These are phyloP conservation scores for Hymenoscyphus repandus DNA, from an alignment of 2,329 filamentous ascomycete genomes.

Conservation along the genomic window DNA sequence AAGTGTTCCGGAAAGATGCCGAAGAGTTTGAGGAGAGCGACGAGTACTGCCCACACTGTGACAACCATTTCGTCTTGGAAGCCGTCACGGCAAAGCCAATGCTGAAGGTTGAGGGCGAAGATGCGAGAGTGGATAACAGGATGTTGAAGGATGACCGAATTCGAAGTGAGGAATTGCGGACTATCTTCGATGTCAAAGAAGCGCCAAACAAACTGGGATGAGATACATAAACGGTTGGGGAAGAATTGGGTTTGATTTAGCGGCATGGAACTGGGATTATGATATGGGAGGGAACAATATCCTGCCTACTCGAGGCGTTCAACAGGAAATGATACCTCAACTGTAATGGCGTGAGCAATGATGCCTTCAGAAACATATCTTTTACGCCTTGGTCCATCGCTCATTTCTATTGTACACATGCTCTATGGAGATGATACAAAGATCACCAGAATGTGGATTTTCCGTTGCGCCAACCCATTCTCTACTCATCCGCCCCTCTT, in stretches of 20 bases:
- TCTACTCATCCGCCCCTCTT: conserved; percentile 42
- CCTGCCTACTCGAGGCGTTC: too few species aligned
- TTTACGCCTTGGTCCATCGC: conserved; percentile 20
- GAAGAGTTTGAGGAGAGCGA: conserved; percentile 92
- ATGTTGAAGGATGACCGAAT: conserved; percentile 92
- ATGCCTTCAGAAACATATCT: background rate
- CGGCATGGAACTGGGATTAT: conserved; percentile 12
- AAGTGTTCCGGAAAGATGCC: conserved; percentile 93
- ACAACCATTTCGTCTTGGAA: conserved; percentile 96
- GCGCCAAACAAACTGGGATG: conserved; percentile 73
- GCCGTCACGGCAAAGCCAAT: conserved; percentile 78
- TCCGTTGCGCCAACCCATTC: conserved; percentile 17
- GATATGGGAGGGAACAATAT: conserved; percentile 25
- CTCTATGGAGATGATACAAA: conserved; percentile 23
- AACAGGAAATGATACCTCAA: conserved; percentile 2
- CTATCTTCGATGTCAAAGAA: conserved; percentile 72
- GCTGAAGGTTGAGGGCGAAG: conserved; percentile 85
- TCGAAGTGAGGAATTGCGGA: conserved; percentile 48
- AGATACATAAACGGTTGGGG: conserved; percentile 18
- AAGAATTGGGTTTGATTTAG: background rate
- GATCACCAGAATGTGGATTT: conserved; percentile 12
- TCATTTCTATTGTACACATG: conserved; percentile 33
- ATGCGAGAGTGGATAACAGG: conserved; percentile 75
- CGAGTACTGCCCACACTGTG: conserved; percentile 98
- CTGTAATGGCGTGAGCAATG: background rate